A percentile compares a stretch with the other conserved stretches of the same genome.
phyloP scores from a whole-genome alignment of 345 rosid genomes.

The Citrus sinensis region DVS_A1.0 CM039168.1:18189501-18190000 shows the following conservation, averaged over 20 bases:
- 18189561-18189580: background rate
- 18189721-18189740: background rate
- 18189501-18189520: background rate
- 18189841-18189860: background rate
- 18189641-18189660: background rate
- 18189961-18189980: constrained; percentile 73
- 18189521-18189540: background rate
- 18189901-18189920: background rate
- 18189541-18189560: background rate
- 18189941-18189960: constrained; percentile 44
- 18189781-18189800: background rate
- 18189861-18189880: background rate
- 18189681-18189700: background rate
- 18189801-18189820: background rate
- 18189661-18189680: background rate
- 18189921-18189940: background rate
- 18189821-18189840: background rate
- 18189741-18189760: background rate
- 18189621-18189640: background rate
- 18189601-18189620: background rate
- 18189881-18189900: background rate
- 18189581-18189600: background rate
- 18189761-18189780: background rate
- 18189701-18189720: background rate
- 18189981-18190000: constrained; percentile 75